phyloP scores from a whole-genome alignment of 106 monocot genomes.

The Xerophyta viscosa region DNA sequence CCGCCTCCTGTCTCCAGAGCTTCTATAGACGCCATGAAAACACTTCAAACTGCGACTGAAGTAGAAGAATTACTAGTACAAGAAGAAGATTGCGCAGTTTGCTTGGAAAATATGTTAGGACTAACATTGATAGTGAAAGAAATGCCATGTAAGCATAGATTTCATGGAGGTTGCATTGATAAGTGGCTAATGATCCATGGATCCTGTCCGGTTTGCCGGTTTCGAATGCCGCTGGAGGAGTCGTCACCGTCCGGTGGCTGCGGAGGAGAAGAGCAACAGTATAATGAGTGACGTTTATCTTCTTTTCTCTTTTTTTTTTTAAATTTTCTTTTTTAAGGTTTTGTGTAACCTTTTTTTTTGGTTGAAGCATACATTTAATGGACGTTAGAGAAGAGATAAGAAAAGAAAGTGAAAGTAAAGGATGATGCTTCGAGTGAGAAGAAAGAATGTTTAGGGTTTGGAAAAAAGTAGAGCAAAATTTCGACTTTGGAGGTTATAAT shows the following conservation, averaged over 20 bases:
- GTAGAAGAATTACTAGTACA: neutral
- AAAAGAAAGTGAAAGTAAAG: no score
- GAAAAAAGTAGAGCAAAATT: no score
- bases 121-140: constrained; percentile 34
- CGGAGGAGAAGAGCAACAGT: constrained; percentile 2
- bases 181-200: constrained; percentile 71
- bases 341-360: no score
- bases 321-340: no score
- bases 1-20: constrained; percentile 54
- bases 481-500: no score
- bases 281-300: no score
- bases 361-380: no score
- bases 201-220: constrained; percentile 62
- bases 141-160: constrained; percentile 71
- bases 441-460: no score
- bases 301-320: no score
- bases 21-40: constrained; percentile 47
- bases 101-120: constrained; percentile 29
- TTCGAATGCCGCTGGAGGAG: constrained; percentile 51
- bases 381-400: no score
- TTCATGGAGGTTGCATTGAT: constrained; percentile 59
- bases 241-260: constrained; percentile 5
- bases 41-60: constrained; percentile 16
- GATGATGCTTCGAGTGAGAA: no score
- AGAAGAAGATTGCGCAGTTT: constrained; percentile 43